A percentile compares a stretch with the other conserved stretches of the same genome.
phyloP scores from a whole-genome alignment of 257 asterid species.

The Lavandula angustifolia region DNA sequence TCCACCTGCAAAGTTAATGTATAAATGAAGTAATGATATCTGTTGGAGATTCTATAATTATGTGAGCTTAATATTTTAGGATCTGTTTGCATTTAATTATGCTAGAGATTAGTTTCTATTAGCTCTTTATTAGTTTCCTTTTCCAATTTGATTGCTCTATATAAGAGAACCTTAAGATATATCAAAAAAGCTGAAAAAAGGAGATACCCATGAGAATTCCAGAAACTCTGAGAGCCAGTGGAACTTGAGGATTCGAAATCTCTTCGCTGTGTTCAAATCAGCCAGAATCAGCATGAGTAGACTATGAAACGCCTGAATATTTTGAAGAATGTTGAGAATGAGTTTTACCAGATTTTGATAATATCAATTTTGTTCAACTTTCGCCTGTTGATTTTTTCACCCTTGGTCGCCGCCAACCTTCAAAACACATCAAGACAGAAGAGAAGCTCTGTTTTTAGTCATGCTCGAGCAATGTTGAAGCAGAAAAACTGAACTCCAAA shows the following conservation, averaged over 20 bases:
- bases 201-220: conserved; percentile 92
- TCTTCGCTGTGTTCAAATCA: conserved; percentile 59
- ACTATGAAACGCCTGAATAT: neutral
- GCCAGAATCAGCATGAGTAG: conserved; percentile 2
- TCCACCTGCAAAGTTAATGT: conserved; percentile 57
- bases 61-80: too few species aligned
- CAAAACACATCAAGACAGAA: too few species aligned
- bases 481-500: conserved; percentile 8
- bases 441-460: too few species aligned
- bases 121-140: too few species aligned
- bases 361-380: conserved; percentile 76
- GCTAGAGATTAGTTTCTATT: too few species aligned
- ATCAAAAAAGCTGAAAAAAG: conserved; percentile 9
- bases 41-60: too few species aligned
- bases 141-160: too few species aligned
- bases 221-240: conserved; percentile 96
- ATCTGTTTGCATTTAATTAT: too few species aligned
- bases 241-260: conserved; percentile 84
- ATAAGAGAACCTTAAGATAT: too few species aligned
- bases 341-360: conserved; percentile 66
- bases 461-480: too few species aligned
- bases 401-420: conserved; percentile 98
- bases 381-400: conserved; percentile 67
- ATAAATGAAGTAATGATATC: neutral
- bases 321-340: neutral